A percentile compares a stretch with the other conserved stretches of the same genome.
phyloP scores from a whole-genome alignment of 805 yeast genomes.

The Saccharomycopsis malanga region DNA sequence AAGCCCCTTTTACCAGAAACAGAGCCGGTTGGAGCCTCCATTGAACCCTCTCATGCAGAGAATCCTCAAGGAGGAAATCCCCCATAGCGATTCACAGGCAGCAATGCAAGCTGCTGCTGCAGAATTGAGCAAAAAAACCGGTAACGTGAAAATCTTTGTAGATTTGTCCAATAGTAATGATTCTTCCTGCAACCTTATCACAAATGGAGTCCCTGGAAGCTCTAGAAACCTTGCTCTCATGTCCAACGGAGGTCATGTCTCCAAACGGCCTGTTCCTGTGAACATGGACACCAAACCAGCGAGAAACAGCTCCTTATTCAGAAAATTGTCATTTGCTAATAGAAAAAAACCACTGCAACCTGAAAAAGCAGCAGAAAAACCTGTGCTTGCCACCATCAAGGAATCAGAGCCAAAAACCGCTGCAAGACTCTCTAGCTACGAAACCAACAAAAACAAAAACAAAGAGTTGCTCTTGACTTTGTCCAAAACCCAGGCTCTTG shows the following conservation, averaged over 20 bases:
- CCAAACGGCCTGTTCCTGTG: neutral
- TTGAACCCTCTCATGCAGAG: constrained; percentile 9
- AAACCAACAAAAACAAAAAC: neutral
- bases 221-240: constrained; percentile 8
- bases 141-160: constrained; percentile 10
- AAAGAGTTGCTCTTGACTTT: constrained; percentile 17
- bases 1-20: constrained; percentile 15
- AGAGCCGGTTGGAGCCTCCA: constrained; percentile 3
- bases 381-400: constrained; percentile 1
- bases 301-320: constrained; percentile 16
- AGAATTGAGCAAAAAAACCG: neutral
- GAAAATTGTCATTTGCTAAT: constrained; percentile 12
- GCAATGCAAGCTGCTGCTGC: constrained; percentile 3
- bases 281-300: neutral
- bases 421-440: neutral
- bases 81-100: constrained; percentile 3
- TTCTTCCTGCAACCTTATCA: constrained; percentile 20
- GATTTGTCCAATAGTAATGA: constrained; percentile 12
- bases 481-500: constrained; percentile 13
- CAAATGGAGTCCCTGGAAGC: constrained; percentile 19
- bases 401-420: neutral
- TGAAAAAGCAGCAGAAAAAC: neutral
- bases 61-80: constrained; percentile 13
- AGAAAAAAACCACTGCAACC: neutral
- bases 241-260: neutral